Evolutionary conservation across 192 early-diverging fungal species (phyloP), one percentile per base, ranked within the genome.

Genomic region (Linnemannia hyalina): DNA sequence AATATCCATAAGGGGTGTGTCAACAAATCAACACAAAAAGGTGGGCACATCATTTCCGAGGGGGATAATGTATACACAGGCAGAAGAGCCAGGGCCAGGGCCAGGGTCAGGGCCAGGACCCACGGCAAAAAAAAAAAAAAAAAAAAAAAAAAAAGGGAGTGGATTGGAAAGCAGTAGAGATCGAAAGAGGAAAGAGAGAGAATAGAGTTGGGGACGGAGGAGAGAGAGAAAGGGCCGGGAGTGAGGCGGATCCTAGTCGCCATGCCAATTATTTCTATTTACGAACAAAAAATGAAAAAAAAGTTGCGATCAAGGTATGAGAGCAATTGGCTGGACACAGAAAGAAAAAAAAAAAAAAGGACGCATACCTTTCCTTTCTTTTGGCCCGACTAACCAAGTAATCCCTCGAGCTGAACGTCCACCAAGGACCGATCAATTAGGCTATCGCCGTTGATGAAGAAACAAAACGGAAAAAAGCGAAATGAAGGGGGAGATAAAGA

Each of bases 21-120:
- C 60, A 29, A 26, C 60, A 63, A 63, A 18, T 29, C 26, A 8
- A 8, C 10, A 63, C 23, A 63, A 32, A 63, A 63, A 63, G 47
- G 47, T 49, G 47, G 16, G 47, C 47, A 46, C 13, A 46, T 46
- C 44, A 46, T 7, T 46, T 46, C 44, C 1, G 44, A 15, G 44
- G 13, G 13, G 44, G 10, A 49, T 13, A 1, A 49, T 13, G 32
- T 10, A 65, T 15, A 26, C n/a, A 29, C 60, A 32, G 3, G 11
- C 54, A 60, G n/a, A 60, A 44, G 70, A n/a, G 69, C 69, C 32
- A 70, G 70, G 20, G 70, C 23, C 70, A 71, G 70, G 36, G 22
- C 70, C 70, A 70, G 70, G 20, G 70, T 23, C 70, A 71, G 70
- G 36, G 22, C 70, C 70, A 71, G 38, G 38, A 71, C 70, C 36